Conservation (phyloP, 176 grass and related monocot species). For the Stipa capillata region DNA sequence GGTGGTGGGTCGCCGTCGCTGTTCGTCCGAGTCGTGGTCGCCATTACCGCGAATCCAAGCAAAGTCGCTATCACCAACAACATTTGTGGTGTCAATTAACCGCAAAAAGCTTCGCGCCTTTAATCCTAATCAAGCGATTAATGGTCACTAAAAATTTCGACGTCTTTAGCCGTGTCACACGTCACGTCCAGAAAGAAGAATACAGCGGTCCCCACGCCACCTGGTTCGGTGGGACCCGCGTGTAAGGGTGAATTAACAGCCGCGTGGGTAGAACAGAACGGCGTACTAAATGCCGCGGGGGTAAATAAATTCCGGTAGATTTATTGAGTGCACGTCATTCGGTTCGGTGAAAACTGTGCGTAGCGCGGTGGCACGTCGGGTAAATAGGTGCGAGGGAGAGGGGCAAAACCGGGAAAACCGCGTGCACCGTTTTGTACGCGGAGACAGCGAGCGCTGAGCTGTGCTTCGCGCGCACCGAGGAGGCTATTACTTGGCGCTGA, state of each 20-base stretch:
- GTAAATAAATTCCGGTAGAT: no score
- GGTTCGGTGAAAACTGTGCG: not conserved
- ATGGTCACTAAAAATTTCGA: not conserved
- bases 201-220: not conserved
- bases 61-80: not conserved
- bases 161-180: no score
- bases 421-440: not conserved
- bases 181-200: not conserved
- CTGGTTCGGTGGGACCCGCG: not conserved
- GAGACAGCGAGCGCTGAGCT: conserved; percentile 21
- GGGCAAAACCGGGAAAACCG: conserved; percentile 9
- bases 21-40: not conserved
- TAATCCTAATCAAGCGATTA: not conserved
- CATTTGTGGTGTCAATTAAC: not conserved
- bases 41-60: conserved; percentile 22
- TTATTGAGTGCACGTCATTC: conserved; percentile 10
- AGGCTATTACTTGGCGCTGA: not conserved
- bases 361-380: not conserved
- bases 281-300: not conserved
- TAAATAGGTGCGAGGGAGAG: not conserved
- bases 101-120: no score
- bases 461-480: not conserved
- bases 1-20: not conserved
- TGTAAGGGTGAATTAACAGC: not conserved
- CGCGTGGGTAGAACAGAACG: not conserved